Conservation (phyloP, 2,329 filamentous ascomycete species). For the Diaporthe sp. region DNA sequence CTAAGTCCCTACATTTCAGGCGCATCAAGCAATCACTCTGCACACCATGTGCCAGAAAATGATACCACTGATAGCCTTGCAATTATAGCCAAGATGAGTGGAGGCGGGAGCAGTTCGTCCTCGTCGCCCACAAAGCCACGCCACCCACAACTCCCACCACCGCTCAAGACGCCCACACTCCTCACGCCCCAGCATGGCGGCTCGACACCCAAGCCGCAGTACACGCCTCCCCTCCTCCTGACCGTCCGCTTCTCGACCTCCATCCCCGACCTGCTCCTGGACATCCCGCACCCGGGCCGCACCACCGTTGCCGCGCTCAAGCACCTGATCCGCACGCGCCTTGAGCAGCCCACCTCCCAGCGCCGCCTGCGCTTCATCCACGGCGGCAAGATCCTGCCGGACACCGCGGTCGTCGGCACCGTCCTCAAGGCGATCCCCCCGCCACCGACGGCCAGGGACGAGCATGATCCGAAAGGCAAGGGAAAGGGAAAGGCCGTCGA, state of each 20-base stretch:
- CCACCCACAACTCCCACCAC: constrained; percentile 11
- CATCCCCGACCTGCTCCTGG: constrained; percentile 85
- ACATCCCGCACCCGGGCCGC: constrained; percentile 75
- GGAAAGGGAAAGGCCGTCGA: constrained; percentile 82
- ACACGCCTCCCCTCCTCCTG: constrained; percentile 72
- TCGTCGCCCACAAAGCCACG: constrained; percentile 33
- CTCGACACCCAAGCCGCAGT: constrained; percentile 14
- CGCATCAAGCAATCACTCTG: background rate
- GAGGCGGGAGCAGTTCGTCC: constrained; percentile 37
- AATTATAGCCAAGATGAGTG: constrained; percentile 37
- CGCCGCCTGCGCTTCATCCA: constrained; percentile 90
- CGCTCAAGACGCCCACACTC: constrained; percentile 27
- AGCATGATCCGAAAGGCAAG: constrained; percentile 64
- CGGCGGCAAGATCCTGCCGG: constrained; percentile 86
- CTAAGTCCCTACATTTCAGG: background rate
- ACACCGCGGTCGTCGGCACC: constrained; percentile 75
- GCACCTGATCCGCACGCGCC: constrained; percentile 81
- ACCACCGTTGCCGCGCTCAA: constrained; percentile 86
- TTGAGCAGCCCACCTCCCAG: constrained; percentile 72
- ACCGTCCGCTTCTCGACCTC: constrained; percentile 93
- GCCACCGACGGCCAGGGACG: constrained; percentile 55
- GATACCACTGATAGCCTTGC: background rate
- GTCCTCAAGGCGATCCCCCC: constrained; percentile 76
- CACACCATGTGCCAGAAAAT: constrained; percentile 3
- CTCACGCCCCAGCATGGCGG: constrained; percentile 26